These are phyloP conservation scores for Anthracocystis setariae DNA, from an alignment of 1,284 basidiomycete species.

Conservation along the genomic window DNA sequence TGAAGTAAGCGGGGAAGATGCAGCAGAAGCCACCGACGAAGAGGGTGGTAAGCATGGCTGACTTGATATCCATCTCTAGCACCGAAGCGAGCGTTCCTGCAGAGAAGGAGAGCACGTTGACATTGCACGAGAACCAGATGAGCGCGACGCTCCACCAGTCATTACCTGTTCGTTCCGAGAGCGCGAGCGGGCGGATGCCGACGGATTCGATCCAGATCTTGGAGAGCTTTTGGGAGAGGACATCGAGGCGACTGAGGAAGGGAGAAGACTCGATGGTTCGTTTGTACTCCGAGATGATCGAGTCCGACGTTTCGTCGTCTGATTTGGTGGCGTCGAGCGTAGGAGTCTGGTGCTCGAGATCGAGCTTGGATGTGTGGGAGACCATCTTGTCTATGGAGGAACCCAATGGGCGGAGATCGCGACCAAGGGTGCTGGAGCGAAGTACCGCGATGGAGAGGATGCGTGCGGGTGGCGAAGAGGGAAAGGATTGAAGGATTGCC, in stretches of 20 bases:
- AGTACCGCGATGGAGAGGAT: background rate
- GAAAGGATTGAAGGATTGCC: background rate
- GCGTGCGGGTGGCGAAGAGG: background rate
- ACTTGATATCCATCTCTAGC: constrained; percentile 72
- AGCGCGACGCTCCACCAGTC: constrained; percentile 70
- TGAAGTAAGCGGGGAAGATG: constrained; percentile 54
- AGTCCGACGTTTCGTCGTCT: constrained; percentile 18
- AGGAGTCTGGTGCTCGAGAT: constrained; percentile 27
- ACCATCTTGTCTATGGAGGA: constrained; percentile 3
- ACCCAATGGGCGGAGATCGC: background rate
- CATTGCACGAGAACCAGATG: constrained; percentile 63
- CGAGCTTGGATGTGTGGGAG: constrained; percentile 14
- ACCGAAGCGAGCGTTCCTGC: constrained; percentile 73
- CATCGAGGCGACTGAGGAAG: constrained; percentile 25
- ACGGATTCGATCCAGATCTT: constrained; percentile 41
- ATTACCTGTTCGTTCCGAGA: constrained; percentile 29
- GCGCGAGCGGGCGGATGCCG: constrained; percentile 50
- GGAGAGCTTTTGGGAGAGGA: constrained; percentile 23
- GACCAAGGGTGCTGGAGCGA: background rate
- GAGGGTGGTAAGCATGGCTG: constrained; percentile 67
- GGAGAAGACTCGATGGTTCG: constrained; percentile 22
- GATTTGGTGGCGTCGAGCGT: background rate
- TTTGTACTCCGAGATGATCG: constrained; percentile 33
- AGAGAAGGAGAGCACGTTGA: constrained; percentile 71
- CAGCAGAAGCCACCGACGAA: constrained; percentile 68